Evolutionary conservation across 1,139 yeast species (phyloP).

Genomic region (Yamadazyma spencermartinsiae): DNA sequence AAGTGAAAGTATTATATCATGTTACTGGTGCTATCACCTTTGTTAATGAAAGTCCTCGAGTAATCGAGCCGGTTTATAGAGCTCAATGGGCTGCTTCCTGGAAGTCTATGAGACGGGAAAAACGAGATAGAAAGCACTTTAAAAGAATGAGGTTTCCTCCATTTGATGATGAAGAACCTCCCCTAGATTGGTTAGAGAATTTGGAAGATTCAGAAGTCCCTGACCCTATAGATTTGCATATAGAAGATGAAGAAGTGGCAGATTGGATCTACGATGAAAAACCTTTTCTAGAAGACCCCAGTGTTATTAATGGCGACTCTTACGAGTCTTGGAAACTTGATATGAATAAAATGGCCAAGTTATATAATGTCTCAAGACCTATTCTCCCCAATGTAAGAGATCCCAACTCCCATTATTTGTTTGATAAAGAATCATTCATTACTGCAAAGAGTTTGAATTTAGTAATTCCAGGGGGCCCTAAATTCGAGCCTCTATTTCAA

Average conservation of each 20-base stretch:
- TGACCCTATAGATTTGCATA: slow-evolving; percentile 65
- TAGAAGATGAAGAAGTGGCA: slow-evolving; percentile 58
- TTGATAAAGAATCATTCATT: slow-evolving; percentile 74
- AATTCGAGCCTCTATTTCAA: slow-evolving; percentile 84
- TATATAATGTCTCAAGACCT: slow-evolving; percentile 70
- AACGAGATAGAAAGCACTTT: slow-evolving; percentile 85
- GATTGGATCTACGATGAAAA: slow-evolving; percentile 83
- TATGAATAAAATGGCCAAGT: slow-evolving; percentile 60
- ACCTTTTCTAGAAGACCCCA: slow-evolving; percentile 63
- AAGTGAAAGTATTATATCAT: slow-evolving; percentile 87
- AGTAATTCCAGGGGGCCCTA: slow-evolving; percentile 94
- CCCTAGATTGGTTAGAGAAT: slow-evolving; percentile 78
- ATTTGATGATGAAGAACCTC: slow-evolving; percentile 97
- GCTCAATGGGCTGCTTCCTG: slow-evolving; percentile 98
- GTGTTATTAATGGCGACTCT: slow-evolving; percentile 69
- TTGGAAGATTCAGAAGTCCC: slow-evolving; percentile 71
- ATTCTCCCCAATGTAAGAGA: slow-evolving; percentile 58
- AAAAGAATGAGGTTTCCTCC: slow-evolving; percentile 93
- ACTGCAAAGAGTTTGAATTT: slow-evolving; percentile 89
- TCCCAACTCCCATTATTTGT: slow-evolving; percentile 63
- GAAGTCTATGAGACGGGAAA: slow-evolving; percentile 91
- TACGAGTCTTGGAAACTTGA: slow-evolving; percentile 73
- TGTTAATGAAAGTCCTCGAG: slow-evolving; percentile 90
- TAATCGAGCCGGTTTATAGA: slow-evolving; percentile 83
- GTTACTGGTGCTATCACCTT: slow-evolving; percentile 93